Conservation (phyloP, 2,329 filamentous ascomycete species). For the Fusarium devonianum region DNA sequence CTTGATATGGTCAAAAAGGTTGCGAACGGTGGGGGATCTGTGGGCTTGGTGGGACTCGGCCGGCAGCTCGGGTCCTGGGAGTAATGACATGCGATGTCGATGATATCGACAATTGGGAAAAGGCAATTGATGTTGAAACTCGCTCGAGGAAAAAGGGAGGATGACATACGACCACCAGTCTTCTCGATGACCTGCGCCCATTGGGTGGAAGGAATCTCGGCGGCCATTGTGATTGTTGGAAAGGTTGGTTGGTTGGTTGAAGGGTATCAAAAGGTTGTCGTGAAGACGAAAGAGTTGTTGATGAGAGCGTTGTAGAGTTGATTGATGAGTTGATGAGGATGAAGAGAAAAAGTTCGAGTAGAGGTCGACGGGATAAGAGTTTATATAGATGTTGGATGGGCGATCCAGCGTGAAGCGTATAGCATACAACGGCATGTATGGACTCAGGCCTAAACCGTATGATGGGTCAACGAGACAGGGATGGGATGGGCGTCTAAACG, state of each 20-base stretch:
- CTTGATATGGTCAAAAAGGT: constrained; percentile 7
- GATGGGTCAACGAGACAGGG: constrained; percentile 37
- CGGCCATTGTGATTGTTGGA: constrained; percentile 41
- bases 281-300: constrained; percentile 31
- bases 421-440: constrained; percentile 23
- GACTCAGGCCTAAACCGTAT: constrained; percentile 40
- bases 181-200: constrained; percentile 92
- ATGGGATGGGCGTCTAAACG: constrained; percentile 32
- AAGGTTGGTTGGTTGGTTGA: constrained; percentile 12
- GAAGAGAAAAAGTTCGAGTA: constrained; percentile 31
- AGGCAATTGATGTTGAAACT: constrained; percentile 12
- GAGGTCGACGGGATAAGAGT: constrained; percentile 36
- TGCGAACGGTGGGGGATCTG: constrained; percentile 27
- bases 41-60: constrained; percentile 25
- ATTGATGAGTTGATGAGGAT: constrained; percentile 43
- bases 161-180: constrained; percentile 70
- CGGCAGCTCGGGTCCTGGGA: constrained; percentile 5
- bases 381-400: constrained; percentile 40
- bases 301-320: constrained; percentile 33
- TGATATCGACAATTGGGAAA: constrained; percentile 13
- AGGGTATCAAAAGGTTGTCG: constrained; percentile 36
- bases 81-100: constrained; percentile 16
- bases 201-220: constrained; percentile 77
- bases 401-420: constrained; percentile 30
- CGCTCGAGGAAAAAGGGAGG: neutral